Percentiles rank a stretch among this genome's conserved stretches.
Conservation (phyloP, 2,329 filamentous ascomycete species). For the Sporothrix globosa region DNA sequence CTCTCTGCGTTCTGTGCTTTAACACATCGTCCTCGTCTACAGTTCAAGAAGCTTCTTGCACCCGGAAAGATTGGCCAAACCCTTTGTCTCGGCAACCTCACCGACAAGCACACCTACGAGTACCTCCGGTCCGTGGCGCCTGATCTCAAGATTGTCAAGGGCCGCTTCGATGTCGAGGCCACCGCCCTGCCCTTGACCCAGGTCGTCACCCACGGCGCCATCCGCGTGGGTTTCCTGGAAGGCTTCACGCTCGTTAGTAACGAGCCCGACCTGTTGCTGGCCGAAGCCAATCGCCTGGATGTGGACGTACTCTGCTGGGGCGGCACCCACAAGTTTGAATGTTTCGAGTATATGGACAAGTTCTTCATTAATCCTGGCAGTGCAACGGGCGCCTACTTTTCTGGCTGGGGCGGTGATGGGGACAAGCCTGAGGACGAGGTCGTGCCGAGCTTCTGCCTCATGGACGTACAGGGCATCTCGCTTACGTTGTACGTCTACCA, state of each 20-base stretch:
- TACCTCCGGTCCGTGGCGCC: slow-evolving; percentile 75
- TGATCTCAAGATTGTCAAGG: slow-evolving; percentile 70
- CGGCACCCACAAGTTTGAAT: slow-evolving; percentile 69
- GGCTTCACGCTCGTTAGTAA: slow-evolving; percentile 69
- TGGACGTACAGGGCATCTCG: slow-evolving; percentile 98
- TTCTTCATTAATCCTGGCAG: slow-evolving; percentile 72
- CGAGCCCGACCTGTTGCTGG: slow-evolving; percentile 67
- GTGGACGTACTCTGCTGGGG: slow-evolving; percentile 72
- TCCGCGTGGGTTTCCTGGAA: slow-evolving; percentile 69
- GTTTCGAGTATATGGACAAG: slow-evolving; percentile 74
- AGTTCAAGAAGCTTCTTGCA: slow-evolving; percentile 85
- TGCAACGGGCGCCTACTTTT: slow-evolving; percentile 65
- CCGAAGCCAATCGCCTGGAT: slow-evolving; percentile 69
- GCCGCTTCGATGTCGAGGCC: slow-evolving; percentile 68
- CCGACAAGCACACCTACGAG: slow-evolving; percentile 78
- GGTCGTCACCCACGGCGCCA: slow-evolving; percentile 66
- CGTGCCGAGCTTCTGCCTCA: slow-evolving; percentile 90
- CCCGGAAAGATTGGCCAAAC: slow-evolving; percentile 83
- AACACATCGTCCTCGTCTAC: slow-evolving; percentile 28
- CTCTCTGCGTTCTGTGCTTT: not conserved
- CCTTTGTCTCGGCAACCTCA: slow-evolving; percentile 78
- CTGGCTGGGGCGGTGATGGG: slow-evolving; percentile 63
- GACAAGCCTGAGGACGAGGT: slow-evolving; percentile 77
- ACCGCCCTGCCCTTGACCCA: slow-evolving; percentile 67
- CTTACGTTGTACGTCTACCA: slow-evolving; percentile 95